Conservation (phyloP, 2,329 filamentous ascomycete genomes). For the Dactylellina haptotyla region DNA sequence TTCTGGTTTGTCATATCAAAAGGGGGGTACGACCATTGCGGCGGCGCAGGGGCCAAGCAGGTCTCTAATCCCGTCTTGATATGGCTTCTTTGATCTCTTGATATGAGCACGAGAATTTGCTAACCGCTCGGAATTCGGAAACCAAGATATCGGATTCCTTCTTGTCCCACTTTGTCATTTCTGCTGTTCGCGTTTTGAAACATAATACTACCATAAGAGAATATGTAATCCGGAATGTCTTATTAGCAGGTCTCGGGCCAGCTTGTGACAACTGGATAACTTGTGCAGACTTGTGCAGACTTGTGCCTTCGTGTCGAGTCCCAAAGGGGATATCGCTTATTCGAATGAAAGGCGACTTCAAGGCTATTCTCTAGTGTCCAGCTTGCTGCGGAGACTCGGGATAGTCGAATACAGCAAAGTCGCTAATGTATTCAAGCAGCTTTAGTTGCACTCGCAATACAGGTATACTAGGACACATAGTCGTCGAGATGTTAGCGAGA, state of each 20-base stretch:
- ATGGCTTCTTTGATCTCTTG: constrained; percentile 11
- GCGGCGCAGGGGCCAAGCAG: too few species aligned
- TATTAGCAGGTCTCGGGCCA: neutral
- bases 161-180: neutral
- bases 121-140: constrained; percentile 34
- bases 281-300: neutral
- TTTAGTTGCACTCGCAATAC: neutral
- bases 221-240: neutral
- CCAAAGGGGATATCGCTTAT: neutral
- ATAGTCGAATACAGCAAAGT: neutral
- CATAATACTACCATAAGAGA: neutral
- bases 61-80: constrained; percentile 3
- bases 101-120: neutral
- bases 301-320: neutral
- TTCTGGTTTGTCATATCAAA: constrained; percentile 44
- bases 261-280: neutral
- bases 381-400: neutral
- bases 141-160: neutral
- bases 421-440: neutral
- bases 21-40: too few species aligned
- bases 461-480: too few species aligned
- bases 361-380: neutral
- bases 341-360: constrained; percentile 5
- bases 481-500: too few species aligned
- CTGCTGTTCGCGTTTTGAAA: constrained; percentile 40